phyloP scores from a whole-genome alignment of 2,329 filamentous ascomycete genomes.

The Cercospora beticola region DNA sequence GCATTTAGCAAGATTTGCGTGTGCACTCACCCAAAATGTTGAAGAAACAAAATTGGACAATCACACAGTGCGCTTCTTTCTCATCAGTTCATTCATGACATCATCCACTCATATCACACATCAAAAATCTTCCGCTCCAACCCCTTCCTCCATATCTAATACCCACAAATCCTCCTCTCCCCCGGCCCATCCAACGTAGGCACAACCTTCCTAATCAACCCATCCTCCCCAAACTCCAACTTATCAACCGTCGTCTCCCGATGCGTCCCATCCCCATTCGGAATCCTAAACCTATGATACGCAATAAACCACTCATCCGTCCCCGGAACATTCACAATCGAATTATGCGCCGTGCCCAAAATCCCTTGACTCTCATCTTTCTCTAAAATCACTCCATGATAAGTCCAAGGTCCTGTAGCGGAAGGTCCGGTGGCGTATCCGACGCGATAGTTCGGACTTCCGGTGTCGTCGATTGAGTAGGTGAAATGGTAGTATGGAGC shows the following conservation, averaged over 20 bases:
- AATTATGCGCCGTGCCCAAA: conserved; percentile 50
- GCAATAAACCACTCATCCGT: conserved; percentile 54
- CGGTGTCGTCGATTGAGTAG: conserved; percentile 51
- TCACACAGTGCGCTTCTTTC: no score
- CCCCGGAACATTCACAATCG: conserved; percentile 48
- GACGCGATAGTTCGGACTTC: conserved; percentile 49
- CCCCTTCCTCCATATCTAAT: neutral
- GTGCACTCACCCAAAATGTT: no score
- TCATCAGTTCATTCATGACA: neutral
- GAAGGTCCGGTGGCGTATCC: conserved; percentile 48
- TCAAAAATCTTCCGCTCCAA: neutral
- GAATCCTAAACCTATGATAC: conserved; percentile 52
- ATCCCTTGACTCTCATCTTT: conserved; percentile 47
- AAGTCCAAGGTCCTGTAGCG: conserved; percentile 47
- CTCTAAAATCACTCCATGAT: conserved; percentile 47
- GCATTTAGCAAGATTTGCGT: no score
- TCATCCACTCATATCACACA: neutral
- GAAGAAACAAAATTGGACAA: no score
- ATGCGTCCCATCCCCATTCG: conserved; percentile 46
- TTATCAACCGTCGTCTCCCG: conserved; percentile 48
- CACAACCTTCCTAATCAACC: conserved; percentile 42
- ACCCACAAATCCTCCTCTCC: neutral
- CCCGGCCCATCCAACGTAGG: conserved; percentile 39
- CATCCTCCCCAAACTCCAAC: conserved; percentile 42
- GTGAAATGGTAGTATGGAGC: conserved; percentile 50